Percentiles rank a stretch among this genome's conserved stretches.
Conservation (phyloP, 495 filamentous ascomycete species). For the Evernia prunastri region DNA sequence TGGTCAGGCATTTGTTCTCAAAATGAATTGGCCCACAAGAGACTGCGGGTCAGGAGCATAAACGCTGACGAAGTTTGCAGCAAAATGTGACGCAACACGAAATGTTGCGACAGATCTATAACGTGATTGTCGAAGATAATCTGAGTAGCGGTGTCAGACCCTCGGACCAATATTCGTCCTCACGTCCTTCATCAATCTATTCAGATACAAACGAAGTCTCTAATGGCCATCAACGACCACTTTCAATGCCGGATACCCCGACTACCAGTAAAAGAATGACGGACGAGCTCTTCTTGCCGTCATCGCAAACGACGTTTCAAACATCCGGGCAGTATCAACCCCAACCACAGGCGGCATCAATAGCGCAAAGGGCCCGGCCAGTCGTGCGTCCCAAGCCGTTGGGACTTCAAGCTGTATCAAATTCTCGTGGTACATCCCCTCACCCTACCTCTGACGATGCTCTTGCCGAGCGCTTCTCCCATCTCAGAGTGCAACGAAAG, state of each 20-base stretch:
- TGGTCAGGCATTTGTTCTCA: background rate
- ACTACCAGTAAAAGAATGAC: conserved; percentile 1
- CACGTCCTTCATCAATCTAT: conserved; percentile 4
- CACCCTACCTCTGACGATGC: conserved; percentile 31
- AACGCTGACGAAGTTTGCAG: conserved; percentile 14
- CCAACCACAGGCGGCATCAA: background rate
- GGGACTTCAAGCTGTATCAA: conserved; percentile 48
- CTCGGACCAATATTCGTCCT: background rate
- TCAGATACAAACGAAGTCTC: background rate
- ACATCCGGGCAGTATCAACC: background rate
- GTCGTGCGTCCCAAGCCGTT: conserved; percentile 57
- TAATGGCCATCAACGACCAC: conserved; percentile 18
- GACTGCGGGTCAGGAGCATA: background rate
- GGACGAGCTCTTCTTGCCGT: conserved; percentile 20
- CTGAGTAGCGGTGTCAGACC: conserved; percentile 41
- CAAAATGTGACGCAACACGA: conserved; percentile 33
- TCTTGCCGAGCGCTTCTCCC: conserved; percentile 53
- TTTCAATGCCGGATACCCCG: conserved; percentile 29
- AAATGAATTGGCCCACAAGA: background rate
- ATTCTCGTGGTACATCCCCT: background rate
- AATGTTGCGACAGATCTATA: conserved; percentile 55
- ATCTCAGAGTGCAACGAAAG: conserved; percentile 38
- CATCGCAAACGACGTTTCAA: background rate
- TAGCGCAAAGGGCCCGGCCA: conserved; percentile 39
- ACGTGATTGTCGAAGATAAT: conserved; percentile 64